Conservation (phyloP, 768 basidiomycete genomes). For the Termitomyces bulborhizus region DNA sequence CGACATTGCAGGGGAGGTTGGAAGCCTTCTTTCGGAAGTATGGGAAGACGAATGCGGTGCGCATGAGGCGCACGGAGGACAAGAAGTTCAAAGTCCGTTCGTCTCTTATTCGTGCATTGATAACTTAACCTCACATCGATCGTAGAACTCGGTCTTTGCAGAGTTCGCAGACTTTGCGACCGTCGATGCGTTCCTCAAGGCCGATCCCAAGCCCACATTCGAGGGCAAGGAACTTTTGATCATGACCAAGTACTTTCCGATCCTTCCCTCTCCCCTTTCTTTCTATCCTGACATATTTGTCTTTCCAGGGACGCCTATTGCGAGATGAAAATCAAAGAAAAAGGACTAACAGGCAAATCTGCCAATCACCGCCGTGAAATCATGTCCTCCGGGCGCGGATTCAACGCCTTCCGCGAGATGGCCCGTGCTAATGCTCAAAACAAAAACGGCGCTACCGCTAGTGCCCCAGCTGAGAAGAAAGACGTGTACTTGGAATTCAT, state of each 20-base stretch:
- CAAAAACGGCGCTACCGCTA: slow-evolving; percentile 19
- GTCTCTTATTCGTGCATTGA: neutral
- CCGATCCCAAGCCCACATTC: slow-evolving; percentile 78
- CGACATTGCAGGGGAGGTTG: slow-evolving; percentile 61
- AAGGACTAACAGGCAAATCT: slow-evolving; percentile 74
- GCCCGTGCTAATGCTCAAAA: slow-evolving; percentile 22
- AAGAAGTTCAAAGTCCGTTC: slow-evolving; percentile 79
- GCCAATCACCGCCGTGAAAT: slow-evolving; percentile 53
- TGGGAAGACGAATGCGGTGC: slow-evolving; percentile 72
- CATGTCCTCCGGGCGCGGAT: slow-evolving; percentile 48
- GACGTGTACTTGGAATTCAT: slow-evolving; percentile 73
- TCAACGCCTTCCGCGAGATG: slow-evolving; percentile 79
- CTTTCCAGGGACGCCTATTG: slow-evolving; percentile 71
- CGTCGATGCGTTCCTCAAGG: slow-evolving; percentile 70
- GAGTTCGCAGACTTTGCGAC: slow-evolving; percentile 74
- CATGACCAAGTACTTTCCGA: slow-evolving; percentile 75
- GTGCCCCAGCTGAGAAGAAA: slow-evolving; percentile 29
- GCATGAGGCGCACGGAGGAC: slow-evolving; percentile 80
- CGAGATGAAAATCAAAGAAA: slow-evolving; percentile 94
- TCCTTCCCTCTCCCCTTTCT: neutral
- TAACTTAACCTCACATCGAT: neutral
- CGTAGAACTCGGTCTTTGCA: slow-evolving; percentile 84
- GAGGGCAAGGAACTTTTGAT: slow-evolving; percentile 68
- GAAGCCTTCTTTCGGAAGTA: slow-evolving; percentile 79
- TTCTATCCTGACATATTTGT: too few relatives aligned